A percentile compares a stretch with the other conserved stretches of the same genome.
Conservation (phyloP, 371 early-diverging fungal species). For the Apophysomyces trapeziformis region DNA sequence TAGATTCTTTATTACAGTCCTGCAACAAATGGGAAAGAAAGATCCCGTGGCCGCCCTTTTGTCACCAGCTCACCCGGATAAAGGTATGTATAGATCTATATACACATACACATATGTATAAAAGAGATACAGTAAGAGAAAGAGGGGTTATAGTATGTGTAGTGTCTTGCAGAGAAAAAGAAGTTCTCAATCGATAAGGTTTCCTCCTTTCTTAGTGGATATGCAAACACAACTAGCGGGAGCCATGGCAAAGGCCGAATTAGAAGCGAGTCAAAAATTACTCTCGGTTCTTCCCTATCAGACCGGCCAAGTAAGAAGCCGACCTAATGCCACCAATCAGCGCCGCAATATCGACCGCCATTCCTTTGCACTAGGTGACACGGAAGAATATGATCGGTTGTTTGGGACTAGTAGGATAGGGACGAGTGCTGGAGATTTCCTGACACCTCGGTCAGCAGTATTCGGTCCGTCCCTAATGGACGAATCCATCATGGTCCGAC, state of each 20-base stretch:
- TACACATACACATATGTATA: neutral
- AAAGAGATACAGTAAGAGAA: no score
- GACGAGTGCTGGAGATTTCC: neutral
- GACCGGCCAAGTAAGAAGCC: conserved; percentile 43
- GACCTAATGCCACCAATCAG: conserved; percentile 32
- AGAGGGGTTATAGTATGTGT: no score
- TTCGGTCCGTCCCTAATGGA: conserved; percentile 20
- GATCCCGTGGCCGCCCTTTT: conserved; percentile 62
- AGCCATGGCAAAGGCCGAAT: conserved; percentile 66
- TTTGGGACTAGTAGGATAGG: conserved; percentile 24
- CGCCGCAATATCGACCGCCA: conserved; percentile 70
- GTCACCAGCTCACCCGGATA: conserved; percentile 56
- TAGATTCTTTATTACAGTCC: conserved; percentile 88
- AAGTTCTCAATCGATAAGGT: no score
- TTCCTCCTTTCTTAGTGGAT: conserved; percentile 33
- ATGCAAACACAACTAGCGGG: conserved; percentile 62
- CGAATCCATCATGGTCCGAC: conserved; percentile 19
- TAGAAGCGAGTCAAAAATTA: conserved; percentile 61
- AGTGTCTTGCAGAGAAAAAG: no score
- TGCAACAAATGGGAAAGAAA: conserved; percentile 87
- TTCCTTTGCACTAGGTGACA: conserved; percentile 65
- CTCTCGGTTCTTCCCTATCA: conserved; percentile 59
- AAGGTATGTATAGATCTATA: conserved; percentile 35
- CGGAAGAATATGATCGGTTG: conserved; percentile 52
- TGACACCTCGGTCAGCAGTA: conserved; percentile 3